Percentiles rank a stretch among this genome's conserved stretches.
Evolutionary conservation across 106 monocot species (phyloP).

Genomic region (Allium sativum): DNA sequence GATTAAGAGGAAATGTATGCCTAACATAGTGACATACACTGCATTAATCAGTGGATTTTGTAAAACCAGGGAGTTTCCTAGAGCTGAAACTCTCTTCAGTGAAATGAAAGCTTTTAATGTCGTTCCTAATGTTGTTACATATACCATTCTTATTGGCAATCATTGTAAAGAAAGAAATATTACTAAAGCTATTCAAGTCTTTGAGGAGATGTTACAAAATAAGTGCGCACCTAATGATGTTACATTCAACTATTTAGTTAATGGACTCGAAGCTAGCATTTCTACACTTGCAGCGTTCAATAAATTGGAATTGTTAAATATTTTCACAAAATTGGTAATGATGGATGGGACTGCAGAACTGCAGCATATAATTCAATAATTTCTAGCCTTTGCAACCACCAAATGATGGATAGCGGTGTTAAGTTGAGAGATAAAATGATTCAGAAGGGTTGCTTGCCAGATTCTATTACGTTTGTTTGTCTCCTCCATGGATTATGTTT

Average conservation of each 20-base stretch:
- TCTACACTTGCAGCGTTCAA: background rate
- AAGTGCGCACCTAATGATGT: conserved; percentile 66
- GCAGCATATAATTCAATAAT: conserved; percentile 75
- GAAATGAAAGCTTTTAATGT: conserved; percentile 40
- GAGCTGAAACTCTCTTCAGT: conserved; percentile 35
- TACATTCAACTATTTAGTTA: conserved; percentile 62
- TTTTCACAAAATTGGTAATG: conserved; percentile 47
- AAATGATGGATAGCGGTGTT: conserved; percentile 57
- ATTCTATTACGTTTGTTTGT: conserved; percentile 44
- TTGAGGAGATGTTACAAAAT: conserved; percentile 59
- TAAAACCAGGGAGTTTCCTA: conserved; percentile 28
- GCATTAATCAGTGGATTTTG: conserved; percentile 71
- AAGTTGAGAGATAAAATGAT: conserved; percentile 64
- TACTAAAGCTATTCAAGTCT: conserved; percentile 25
- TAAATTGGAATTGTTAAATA: conserved; percentile 20
- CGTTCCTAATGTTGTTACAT: conserved; percentile 76
- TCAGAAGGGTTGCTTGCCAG: conserved; percentile 32
- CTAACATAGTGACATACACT: conserved; percentile 72
- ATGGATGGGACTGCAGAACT: conserved; percentile 49
- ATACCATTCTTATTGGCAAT: conserved; percentile 56
- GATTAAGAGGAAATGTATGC: conserved; percentile 49
- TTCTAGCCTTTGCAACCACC: conserved; percentile 65
- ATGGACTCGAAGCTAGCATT: conserved; percentile 39
- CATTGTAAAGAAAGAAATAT: conserved; percentile 37
- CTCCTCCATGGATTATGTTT: conserved; percentile 68